These are phyloP conservation scores for Senna tora DNA, from an alignment of 306 rosid species.

Conservation along the genomic window DNA sequence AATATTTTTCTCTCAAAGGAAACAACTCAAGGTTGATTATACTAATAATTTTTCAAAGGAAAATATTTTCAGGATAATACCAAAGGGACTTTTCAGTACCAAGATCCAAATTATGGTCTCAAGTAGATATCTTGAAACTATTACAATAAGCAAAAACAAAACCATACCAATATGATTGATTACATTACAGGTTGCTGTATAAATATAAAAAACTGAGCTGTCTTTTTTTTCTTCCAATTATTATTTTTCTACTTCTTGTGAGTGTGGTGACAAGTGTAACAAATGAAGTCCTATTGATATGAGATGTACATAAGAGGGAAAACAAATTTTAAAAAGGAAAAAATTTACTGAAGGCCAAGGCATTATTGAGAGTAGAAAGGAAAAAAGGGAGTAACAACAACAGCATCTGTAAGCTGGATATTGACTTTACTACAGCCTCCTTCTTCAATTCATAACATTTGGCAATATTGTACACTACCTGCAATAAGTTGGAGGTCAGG, in stretches of 20 bases:
- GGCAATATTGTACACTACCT: conserved; percentile 23
- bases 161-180: not conserved
- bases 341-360: not conserved
- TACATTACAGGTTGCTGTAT: not conserved
- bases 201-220: not conserved
- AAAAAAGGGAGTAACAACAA: not conserved
- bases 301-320: conserved; percentile 14
- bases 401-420: conserved; percentile 30
- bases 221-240: not conserved
- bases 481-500: conserved; percentile 32
- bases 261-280: not conserved
- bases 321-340: not conserved
- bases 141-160: not conserved
- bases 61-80: not conserved
- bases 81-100: not conserved
- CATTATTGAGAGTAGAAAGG: conserved; percentile 16
- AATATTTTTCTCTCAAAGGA: not conserved
- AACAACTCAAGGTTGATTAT: not conserved
- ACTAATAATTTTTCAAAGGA: not conserved
- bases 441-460: conserved; percentile 34
- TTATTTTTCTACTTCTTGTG: not conserved
- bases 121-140: not conserved
- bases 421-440: conserved; percentile 39
- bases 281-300: not conserved
- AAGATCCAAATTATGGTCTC: not conserved